Percentiles rank a stretch among this genome's conserved stretches.
Evolutionary conservation across 495 filamentous ascomycete genomes (phyloP).

Genomic region (Podospora pseudocomata): DNA sequence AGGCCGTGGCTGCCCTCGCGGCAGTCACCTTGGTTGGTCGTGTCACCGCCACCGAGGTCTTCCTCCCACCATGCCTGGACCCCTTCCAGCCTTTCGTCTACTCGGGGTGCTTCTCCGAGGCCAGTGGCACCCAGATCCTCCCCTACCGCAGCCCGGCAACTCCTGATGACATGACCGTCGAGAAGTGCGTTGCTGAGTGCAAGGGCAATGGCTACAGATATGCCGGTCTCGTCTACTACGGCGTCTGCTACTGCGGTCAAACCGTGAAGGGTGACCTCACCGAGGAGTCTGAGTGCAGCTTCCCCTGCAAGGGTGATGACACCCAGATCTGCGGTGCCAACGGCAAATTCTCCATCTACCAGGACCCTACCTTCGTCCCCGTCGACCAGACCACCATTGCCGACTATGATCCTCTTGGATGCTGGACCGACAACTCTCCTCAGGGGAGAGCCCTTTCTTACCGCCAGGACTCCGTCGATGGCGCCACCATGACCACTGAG

Average conservation of each 20-base stretch:
- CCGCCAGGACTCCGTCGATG: conserved; percentile 38
- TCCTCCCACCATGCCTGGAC: conserved; percentile 39
- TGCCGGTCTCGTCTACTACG: conserved; percentile 54
- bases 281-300: conserved; percentile 40
- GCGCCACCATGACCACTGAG: conserved; percentile 39
- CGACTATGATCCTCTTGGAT: conserved; percentile 52
- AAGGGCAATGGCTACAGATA: conserved; percentile 55
- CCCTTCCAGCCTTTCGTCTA: conserved; percentile 50
- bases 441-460: conserved; percentile 49
- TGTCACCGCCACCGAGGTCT: conserved; percentile 35
- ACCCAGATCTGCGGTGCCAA: conserved; percentile 47
- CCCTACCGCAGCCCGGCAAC: conserved; percentile 36
- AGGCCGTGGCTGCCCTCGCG: conserved; percentile 31
- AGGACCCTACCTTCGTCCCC: conserved; percentile 51
- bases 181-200: conserved; percentile 50
- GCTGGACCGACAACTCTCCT: conserved; percentile 51
- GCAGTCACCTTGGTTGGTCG: conserved; percentile 30
- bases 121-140: conserved; percentile 35
- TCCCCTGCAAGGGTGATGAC: conserved; percentile 46
- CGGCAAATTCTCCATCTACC: conserved; percentile 46
- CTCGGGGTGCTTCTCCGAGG: conserved; percentile 49
- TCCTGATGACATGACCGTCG: conserved; percentile 47
- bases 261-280: conserved; percentile 37
- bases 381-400: conserved; percentile 35
- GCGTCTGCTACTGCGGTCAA: conserved; percentile 51